phyloP scores from a whole-genome alignment of 257 asterid species.

The Solanum okadae region DNA sequence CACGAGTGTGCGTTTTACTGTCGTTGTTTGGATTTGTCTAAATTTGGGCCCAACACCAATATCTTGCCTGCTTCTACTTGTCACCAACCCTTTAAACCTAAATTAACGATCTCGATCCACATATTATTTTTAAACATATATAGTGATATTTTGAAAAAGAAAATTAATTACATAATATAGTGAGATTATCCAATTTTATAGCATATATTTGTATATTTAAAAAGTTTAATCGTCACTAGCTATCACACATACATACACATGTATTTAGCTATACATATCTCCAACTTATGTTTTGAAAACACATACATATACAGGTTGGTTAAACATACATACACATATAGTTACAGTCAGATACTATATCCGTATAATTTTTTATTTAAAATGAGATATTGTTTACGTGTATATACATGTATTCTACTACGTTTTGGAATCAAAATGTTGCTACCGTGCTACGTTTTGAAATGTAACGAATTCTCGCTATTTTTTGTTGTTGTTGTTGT shows the following conservation, averaged over 20 bases:
- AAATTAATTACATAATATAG: not conserved
- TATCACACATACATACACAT: not conserved
- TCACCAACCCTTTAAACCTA: not conserved
- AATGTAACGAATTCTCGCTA: not conserved
- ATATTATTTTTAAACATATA: not conserved
- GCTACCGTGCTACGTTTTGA: not conserved
- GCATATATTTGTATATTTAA: not conserved
- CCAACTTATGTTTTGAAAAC: not conserved
- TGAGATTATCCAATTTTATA: not conserved
- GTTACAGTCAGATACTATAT: not conserved
- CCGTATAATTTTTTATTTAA: not conserved
- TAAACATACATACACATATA: not conserved
- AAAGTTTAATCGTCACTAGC: not conserved
- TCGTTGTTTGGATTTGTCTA: not conserved
- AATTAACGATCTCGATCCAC: not conserved
- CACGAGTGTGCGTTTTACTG: not conserved
- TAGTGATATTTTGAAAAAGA: not conserved
- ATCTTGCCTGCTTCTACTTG: not conserved
- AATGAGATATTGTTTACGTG: not conserved
- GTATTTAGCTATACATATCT: not conserved
- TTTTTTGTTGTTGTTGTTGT: not conserved
- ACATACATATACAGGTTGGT: not conserved
- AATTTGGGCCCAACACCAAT: not conserved
- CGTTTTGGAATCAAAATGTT: not conserved
- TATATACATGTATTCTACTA: not conserved